Evolutionary conservation across 441 rosid species (phyloP).

Genomic region (Syzygium syzygioides): DNA sequence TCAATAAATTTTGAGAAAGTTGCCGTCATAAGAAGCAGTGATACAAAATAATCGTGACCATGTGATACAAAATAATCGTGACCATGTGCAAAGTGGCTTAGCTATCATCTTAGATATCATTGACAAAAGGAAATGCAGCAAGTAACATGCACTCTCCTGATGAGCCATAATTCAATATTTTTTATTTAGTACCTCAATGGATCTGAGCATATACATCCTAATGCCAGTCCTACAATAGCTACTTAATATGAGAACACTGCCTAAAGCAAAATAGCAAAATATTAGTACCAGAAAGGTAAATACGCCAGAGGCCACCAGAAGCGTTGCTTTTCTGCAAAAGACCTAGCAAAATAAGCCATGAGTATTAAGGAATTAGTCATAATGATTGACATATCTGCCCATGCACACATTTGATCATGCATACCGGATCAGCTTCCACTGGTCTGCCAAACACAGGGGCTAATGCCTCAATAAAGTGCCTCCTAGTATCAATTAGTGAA

Average conservation of each 20-base stretch:
- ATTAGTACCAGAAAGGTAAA: slow-evolving; percentile 68
- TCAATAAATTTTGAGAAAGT: not conserved
- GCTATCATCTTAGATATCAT: not conserved
- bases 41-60: not conserved
- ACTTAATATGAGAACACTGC: not conserved
- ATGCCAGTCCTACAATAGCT: not conserved
- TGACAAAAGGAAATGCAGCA: not conserved
- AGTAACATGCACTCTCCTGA: not conserved
- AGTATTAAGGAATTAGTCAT: slow-evolving; percentile 5
- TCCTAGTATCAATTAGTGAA: slow-evolving; percentile 53
- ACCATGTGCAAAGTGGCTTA: not conserved
- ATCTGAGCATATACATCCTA: not conserved
- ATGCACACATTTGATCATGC: slow-evolving; percentile 15
- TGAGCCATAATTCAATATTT: not conserved
- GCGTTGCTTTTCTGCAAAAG: slow-evolving; percentile 70
- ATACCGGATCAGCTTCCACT: slow-evolving; percentile 85
- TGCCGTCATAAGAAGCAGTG: not conserved
- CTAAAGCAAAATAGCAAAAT: not conserved
- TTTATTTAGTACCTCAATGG: not conserved
- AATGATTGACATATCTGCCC: not conserved
- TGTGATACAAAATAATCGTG: not conserved
- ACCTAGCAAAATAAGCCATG: slow-evolving; percentile 41
- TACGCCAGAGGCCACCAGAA: slow-evolving; percentile 64
- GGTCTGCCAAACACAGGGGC: slow-evolving; percentile 73
- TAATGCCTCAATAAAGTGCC: slow-evolving; percentile 73